phyloP scores from a whole-genome alignment of 2,329 filamentous ascomycete species.

The Talaromyces sp. region DNA sequence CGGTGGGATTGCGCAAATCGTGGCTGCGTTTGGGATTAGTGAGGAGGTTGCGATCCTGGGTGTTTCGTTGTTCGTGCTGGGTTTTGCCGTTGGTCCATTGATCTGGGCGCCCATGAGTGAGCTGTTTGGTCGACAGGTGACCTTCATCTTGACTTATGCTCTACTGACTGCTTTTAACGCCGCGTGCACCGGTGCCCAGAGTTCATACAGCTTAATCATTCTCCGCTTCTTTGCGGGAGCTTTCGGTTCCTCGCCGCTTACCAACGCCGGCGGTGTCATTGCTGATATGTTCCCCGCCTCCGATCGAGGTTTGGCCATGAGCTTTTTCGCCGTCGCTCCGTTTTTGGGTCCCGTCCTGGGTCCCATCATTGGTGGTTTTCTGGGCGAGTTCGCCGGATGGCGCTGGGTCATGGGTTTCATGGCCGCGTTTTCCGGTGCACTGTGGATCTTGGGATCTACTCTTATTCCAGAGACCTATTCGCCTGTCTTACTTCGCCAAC shows the following conservation, averaged over 20 bases:
- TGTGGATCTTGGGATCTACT: conserved; percentile 45
- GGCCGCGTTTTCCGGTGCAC: conserved; percentile 59
- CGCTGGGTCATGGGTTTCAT: conserved; percentile 64
- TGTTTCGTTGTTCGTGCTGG: conserved; percentile 46
- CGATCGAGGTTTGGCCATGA: conserved; percentile 56
- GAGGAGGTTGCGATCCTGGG: conserved; percentile 41
- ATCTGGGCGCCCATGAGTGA: conserved; percentile 44
- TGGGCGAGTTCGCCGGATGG: conserved; percentile 63
- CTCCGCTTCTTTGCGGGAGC: conserved; percentile 64
- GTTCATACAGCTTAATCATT: conserved; percentile 59
- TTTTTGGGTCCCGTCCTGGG: conserved; percentile 64
- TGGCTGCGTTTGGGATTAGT: conserved; percentile 33
- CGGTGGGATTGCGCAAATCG: conserved; percentile 37
- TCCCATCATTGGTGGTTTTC: conserved; percentile 65
- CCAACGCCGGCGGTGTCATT: conserved; percentile 60
- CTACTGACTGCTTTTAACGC: conserved; percentile 59
- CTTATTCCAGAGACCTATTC: conserved; percentile 43
- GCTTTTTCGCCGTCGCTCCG: conserved; percentile 63
- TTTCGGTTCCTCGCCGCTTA: conserved; percentile 60
- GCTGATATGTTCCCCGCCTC: conserved; percentile 58
- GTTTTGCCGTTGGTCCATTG: conserved; percentile 46
- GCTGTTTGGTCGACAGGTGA: conserved; percentile 35
- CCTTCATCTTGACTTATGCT: conserved; percentile 34
- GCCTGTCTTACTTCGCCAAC: conserved; percentile 50
- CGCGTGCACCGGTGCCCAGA: conserved; percentile 55